phyloP scores from a whole-genome alignment of 2,329 filamentous ascomycete species.

The Talaromyces sp. region DNA sequence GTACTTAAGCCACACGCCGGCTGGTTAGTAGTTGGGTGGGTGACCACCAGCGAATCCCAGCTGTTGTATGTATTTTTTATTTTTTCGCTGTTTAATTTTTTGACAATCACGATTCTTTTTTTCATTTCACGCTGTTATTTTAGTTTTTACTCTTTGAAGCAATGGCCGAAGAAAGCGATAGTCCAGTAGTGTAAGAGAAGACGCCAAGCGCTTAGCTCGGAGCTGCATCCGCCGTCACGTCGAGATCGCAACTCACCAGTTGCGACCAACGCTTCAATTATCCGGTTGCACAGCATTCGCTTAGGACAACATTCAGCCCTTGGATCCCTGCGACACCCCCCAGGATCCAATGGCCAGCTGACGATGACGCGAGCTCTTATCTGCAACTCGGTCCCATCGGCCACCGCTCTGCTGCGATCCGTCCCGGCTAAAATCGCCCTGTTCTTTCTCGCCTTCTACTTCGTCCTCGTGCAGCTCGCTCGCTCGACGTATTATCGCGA shows the following conservation, averaged over 20 bases:
- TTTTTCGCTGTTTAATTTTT: neutral
- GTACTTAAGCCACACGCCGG: no score
- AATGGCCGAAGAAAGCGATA: no score
- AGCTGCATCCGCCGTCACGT: no score
- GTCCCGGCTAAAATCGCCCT: neutral
- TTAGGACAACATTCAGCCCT: no score
- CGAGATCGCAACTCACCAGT: neutral
- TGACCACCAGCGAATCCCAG: slow-evolving; percentile 44
- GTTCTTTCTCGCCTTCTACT: slow-evolving; percentile 1
- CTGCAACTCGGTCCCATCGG: neutral
- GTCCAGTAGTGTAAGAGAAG: no score
- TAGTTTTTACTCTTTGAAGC: neutral
- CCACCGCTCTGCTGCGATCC: neutral
- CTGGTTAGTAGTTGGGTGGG: slow-evolving; percentile 46
- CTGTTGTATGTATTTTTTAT: slow-evolving; percentile 34
- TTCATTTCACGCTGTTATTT: neutral
- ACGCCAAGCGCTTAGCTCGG: neutral
- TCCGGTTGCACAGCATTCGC: no score
- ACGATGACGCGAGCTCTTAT: neutral
- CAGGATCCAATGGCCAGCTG: neutral
- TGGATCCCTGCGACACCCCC: neutral
- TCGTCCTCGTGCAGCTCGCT: neutral
- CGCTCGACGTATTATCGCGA: slow-evolving; percentile 1
- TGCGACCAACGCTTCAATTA: neutral
- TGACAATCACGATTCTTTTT: neutral